A percentile compares a stretch with the other conserved stretches of the same genome.
Evolutionary conservation across 2,329 filamentous ascomycete genomes (phyloP).

Genomic region (Talaromyces sp.): DNA sequence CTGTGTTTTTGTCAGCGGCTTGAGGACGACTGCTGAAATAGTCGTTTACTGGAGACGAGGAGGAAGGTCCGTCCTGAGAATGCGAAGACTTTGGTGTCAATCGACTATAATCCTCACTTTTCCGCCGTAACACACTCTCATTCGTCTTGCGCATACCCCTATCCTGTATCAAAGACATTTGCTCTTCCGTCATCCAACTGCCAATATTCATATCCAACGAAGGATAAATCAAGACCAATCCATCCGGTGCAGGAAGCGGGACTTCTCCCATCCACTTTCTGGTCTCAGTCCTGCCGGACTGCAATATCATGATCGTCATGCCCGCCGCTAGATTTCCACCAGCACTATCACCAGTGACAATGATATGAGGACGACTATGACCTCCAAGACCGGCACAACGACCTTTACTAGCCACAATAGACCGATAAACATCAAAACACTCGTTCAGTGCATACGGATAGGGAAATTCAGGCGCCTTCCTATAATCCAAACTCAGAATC

Average conservation of each 20-base stretch:
- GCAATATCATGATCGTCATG: constrained; percentile 81
- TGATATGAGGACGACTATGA: constrained; percentile 58
- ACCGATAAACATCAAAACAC: constrained; percentile 79
- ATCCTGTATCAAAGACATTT: constrained; percentile 90
- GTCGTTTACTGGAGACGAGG: constrained; percentile 30
- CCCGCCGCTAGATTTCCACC: constrained; percentile 77
- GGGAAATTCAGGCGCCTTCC: constrained; percentile 76
- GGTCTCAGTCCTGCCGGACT: constrained; percentile 58
- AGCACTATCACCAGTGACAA: constrained; percentile 74
- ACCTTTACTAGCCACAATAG: constrained; percentile 65
- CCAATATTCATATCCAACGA: constrained; percentile 94
- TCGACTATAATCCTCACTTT: constrained; percentile 82
- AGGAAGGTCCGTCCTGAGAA: constrained; percentile 45
- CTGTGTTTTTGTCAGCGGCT: not conserved
- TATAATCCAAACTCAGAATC: constrained; percentile 85
- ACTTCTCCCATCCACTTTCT: constrained; percentile 53
- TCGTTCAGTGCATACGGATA: constrained; percentile 84
- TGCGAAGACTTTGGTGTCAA: constrained; percentile 72
- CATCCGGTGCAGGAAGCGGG: constrained; percentile 68
- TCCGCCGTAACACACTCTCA: constrained; percentile 68
- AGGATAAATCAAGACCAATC: constrained; percentile 81
- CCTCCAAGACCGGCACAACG: constrained; percentile 71
- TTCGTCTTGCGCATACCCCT: constrained; percentile 73
- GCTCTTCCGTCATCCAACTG: constrained; percentile 98
- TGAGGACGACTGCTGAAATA: constrained; percentile 24